Conservation (phyloP, 1,139 yeast species). For the Geotrichum klebahnii region DNA sequence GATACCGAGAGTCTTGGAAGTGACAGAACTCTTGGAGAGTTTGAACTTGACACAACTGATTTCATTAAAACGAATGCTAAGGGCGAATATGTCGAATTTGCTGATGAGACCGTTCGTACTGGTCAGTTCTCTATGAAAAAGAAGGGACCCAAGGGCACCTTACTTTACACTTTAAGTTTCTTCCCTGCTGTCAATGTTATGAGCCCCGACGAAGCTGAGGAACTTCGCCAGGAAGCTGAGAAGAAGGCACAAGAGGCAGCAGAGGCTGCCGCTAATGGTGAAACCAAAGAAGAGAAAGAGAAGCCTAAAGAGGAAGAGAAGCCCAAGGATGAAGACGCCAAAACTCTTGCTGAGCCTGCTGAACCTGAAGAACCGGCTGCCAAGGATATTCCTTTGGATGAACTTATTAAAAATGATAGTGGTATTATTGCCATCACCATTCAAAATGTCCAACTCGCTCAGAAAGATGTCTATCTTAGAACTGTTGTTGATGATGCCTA, state of each 20-base stretch:
- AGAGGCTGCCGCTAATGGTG: constrained; percentile 30
- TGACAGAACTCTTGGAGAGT: constrained; percentile 84
- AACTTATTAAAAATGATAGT: constrained; percentile 57
- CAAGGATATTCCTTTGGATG: constrained; percentile 57
- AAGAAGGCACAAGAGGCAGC: constrained; percentile 38
- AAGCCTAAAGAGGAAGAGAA: constrained; percentile 27
- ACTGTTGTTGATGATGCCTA: constrained; percentile 72
- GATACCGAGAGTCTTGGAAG: constrained; percentile 72
- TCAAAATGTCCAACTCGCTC: constrained; percentile 50
- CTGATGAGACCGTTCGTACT: constrained; percentile 54
- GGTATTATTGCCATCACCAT: constrained; percentile 76
- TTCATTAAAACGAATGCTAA: constrained; percentile 64
- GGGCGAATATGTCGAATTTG: constrained; percentile 60
- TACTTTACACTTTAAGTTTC: constrained; percentile 70
- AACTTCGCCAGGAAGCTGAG: constrained; percentile 32
- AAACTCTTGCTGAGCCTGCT: constrained; percentile 19
- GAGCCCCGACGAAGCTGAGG: constrained; percentile 67
- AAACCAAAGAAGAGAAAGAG: constrained; percentile 33
- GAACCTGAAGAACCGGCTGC: constrained; percentile 42
- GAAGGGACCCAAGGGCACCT: constrained; percentile 76
- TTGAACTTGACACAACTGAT: constrained; percentile 62
- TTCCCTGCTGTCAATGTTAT: constrained; percentile 76
- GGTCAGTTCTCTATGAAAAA: constrained; percentile 60
- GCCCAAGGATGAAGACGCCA: constrained; percentile 17
- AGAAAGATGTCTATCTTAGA: constrained; percentile 60